Conservation (phyloP, 495 filamentous ascomycete genomes). For the Corynascus novoguineensis region DNA sequence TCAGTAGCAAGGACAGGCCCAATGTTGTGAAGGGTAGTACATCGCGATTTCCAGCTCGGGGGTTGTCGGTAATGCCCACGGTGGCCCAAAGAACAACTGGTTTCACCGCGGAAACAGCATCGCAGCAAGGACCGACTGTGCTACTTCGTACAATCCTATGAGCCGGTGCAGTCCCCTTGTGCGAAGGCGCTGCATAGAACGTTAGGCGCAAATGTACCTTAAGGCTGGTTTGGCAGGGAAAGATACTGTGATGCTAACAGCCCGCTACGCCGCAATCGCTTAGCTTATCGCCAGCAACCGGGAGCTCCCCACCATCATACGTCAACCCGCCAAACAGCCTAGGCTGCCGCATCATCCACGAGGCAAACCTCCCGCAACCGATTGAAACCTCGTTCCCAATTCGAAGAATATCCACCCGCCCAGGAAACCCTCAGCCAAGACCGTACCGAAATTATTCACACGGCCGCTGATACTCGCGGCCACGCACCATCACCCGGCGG, state of each 20-base stretch:
- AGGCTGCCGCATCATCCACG: background rate
- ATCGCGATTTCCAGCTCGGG: no score
- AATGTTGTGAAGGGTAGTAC: no score
- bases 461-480: background rate
- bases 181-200: no score
- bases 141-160: no score
- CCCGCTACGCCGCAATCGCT: background rate
- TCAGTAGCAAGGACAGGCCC: no score
- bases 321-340: slow-evolving; percentile 7
- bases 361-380: background rate
- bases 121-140: no score
- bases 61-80: no score
- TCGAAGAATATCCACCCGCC: background rate
- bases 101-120: no score
- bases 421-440: background rate
- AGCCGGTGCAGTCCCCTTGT: no score
- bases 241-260: background rate
- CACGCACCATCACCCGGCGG: background rate
- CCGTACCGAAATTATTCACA: background rate
- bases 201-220: no score
- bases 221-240: background rate
- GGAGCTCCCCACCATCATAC: background rate
- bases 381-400: background rate
- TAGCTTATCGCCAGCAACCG: background rate
- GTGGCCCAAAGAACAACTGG: no score